These are phyloP conservation scores for Myriosclerotinia duriaeana DNA, from an alignment of 2,329 filamentous ascomycete genomes.

Conservation along the genomic window DNA sequence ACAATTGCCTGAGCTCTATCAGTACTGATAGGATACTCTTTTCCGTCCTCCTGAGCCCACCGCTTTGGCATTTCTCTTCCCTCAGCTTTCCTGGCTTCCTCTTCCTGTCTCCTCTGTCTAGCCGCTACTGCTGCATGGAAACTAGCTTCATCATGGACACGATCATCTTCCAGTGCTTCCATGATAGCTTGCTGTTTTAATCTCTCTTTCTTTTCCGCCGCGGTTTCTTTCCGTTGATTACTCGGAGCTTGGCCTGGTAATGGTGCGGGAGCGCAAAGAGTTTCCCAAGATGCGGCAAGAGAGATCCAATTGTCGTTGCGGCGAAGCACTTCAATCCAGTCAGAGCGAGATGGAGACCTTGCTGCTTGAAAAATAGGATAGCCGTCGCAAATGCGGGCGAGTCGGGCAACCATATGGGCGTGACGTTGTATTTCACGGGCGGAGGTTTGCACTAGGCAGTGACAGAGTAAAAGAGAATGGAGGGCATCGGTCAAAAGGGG, in stretches of 20 bases:
- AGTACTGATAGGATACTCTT: conserved; percentile 68
- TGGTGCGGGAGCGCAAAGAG: conserved; percentile 62
- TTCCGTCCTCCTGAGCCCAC: conserved; percentile 64
- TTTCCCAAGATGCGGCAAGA: conserved; percentile 66
- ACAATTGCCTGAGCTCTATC: conserved; percentile 68
- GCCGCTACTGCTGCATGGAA: conserved; percentile 64
- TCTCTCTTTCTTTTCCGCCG: conserved; percentile 57
- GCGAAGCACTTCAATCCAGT: conserved; percentile 76
- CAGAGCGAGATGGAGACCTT: conserved; percentile 68
- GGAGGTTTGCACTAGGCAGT: conserved; percentile 77
- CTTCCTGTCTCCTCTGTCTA: conserved; percentile 58
- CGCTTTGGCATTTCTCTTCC: conserved; percentile 46
- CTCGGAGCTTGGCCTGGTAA: conserved; percentile 45
- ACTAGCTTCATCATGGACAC: conserved; percentile 64
- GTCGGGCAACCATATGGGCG: conserved; percentile 76
- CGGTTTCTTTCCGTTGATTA: conserved; percentile 46
- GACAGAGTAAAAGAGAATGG: conserved; percentile 74
- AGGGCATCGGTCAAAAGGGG: conserved; percentile 76
- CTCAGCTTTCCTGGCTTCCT: conserved; percentile 43
- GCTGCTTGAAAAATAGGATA: conserved; percentile 78
- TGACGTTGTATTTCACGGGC: conserved; percentile 75
- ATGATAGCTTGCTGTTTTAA: conserved; percentile 65
- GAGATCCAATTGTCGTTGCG: conserved; percentile 68
- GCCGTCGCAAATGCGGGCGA: conserved; percentile 71
- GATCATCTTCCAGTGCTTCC: conserved; percentile 66